Conservation (phyloP, 2,329 filamentous ascomycete genomes). For the Fusarium euwallaceae region DNA sequence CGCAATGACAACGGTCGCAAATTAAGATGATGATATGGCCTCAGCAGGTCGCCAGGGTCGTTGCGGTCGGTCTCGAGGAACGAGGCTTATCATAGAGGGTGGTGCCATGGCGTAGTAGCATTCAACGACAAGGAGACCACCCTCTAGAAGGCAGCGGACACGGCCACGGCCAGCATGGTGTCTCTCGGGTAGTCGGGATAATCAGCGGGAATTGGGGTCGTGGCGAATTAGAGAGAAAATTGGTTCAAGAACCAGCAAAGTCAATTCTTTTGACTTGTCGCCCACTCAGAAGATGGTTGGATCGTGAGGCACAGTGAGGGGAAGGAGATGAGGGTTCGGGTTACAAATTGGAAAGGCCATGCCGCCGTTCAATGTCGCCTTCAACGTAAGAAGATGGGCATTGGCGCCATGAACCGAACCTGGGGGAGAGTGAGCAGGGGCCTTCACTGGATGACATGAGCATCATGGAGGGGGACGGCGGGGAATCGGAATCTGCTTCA, state of each 20-base stretch:
- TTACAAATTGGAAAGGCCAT: not conserved
- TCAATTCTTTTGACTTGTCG: not conserved
- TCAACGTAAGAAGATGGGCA: not conserved
- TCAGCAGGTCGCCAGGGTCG: constrained; percentile 2
- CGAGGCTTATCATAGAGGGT: constrained; percentile 63
- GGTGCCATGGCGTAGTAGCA: constrained; percentile 67
- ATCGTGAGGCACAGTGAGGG: not conserved
- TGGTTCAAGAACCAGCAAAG: constrained; percentile 5
- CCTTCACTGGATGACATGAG: constrained; percentile 12
- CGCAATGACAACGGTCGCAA: not conserved
- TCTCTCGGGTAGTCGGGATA: constrained; percentile 26
- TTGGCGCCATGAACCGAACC: not conserved
- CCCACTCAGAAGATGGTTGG: not conserved
- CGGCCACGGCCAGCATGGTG: constrained; percentile 46
- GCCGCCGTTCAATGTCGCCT: not conserved
- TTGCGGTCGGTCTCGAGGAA: constrained; percentile 41
- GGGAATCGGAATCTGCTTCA: constrained; percentile 18
- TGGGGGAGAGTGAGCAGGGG: not conserved
- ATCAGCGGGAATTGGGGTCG: constrained; percentile 13
- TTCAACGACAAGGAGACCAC: constrained; percentile 58
- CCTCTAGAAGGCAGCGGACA: constrained; percentile 66
- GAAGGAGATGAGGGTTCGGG: not conserved
- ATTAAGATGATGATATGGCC: not conserved
- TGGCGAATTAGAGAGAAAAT: constrained; percentile 25
- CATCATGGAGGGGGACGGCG: constrained; percentile 12